phyloP scores from a whole-genome alignment of 2,329 filamentous ascomycete species.

The Penicillium polonicum region DNA sequence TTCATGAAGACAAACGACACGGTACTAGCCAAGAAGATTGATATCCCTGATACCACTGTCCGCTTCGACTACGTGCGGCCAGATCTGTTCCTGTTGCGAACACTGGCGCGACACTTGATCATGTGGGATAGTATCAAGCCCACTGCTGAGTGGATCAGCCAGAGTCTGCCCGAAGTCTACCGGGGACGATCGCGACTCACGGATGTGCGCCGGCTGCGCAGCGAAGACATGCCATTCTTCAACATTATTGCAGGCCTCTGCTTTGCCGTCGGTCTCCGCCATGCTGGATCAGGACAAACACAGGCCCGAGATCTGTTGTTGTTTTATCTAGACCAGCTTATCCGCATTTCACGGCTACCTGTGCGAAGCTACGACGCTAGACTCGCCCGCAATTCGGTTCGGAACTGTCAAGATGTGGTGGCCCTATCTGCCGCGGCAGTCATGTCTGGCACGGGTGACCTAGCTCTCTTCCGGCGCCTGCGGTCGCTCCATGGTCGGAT shows the following conservation, averaged over 20 bases:
- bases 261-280: conserved; percentile 71
- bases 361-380: conserved; percentile 74
- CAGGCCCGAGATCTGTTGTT: conserved; percentile 78
- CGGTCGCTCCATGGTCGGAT: conserved; percentile 85
- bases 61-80: conserved; percentile 96
- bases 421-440: conserved; percentile 80
- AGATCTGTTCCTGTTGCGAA: conserved; percentile 86
- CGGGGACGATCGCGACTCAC: conserved; percentile 61
- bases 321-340: conserved; percentile 81
- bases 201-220: conserved; percentile 63
- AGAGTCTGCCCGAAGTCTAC: conserved; percentile 71
- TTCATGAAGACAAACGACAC: conserved; percentile 96
- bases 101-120: conserved; percentile 84
- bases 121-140: conserved; percentile 84
- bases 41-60: conserved; percentile 82
- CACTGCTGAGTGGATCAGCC: conserved; percentile 70
- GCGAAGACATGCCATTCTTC: conserved; percentile 85
- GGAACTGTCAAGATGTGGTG: conserved; percentile 87
- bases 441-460: conserved; percentile 93
- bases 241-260: conserved; percentile 88
- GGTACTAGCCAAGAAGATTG: conserved; percentile 83
- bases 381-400: conserved; percentile 75
- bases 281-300: conserved; percentile 68
- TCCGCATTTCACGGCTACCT: conserved; percentile 68
- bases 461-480: conserved; percentile 78